phyloP scores from a whole-genome alignment of 106 monocot genomes.

The Platanthera zijinensis region DNA sequence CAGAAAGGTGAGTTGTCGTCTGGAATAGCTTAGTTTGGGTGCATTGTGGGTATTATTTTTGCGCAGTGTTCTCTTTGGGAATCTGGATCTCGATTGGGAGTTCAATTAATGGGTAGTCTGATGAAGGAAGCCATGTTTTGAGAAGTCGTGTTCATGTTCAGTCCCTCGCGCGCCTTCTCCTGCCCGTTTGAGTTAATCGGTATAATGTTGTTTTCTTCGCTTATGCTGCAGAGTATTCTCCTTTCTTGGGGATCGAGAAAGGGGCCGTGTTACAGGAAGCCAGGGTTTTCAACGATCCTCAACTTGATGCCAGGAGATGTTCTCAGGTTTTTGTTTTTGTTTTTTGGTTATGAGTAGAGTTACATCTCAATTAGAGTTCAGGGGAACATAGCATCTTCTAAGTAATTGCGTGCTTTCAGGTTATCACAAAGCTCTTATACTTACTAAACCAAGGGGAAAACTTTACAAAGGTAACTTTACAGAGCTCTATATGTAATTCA shows the following conservation, averaged over 20 bases:
- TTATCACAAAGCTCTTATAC: slow-evolving; percentile 89
- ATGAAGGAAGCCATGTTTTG: not conserved
- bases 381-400: not conserved
- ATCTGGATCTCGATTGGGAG: slow-evolving; percentile 16
- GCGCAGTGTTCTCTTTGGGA: slow-evolving; percentile 6
- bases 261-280: slow-evolving; percentile 95
- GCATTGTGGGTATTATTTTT: not conserved
- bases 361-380: not conserved
- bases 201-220: slow-evolving; percentile 6
- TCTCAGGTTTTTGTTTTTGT: slow-evolving; percentile 52
- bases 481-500: not conserved
- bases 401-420: slow-evolving; percentile 19
- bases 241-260: slow-evolving; percentile 94
- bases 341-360: not conserved
- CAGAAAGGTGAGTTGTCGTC: not conserved
- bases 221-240: slow-evolving; percentile 70
- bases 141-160: no score
- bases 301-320: slow-evolving; percentile 89
- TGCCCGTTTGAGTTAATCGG: not conserved
- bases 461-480: slow-evolving; percentile 65
- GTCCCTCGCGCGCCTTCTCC: no score
- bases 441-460: slow-evolving; percentile 95
- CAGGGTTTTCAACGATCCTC: slow-evolving; percentile 93
- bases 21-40: not conserved
- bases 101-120: not conserved